These are phyloP conservation scores for Helotiales sp. DNA, from an alignment of 2,329 filamentous ascomycete species.

Conservation along the genomic window DNA sequence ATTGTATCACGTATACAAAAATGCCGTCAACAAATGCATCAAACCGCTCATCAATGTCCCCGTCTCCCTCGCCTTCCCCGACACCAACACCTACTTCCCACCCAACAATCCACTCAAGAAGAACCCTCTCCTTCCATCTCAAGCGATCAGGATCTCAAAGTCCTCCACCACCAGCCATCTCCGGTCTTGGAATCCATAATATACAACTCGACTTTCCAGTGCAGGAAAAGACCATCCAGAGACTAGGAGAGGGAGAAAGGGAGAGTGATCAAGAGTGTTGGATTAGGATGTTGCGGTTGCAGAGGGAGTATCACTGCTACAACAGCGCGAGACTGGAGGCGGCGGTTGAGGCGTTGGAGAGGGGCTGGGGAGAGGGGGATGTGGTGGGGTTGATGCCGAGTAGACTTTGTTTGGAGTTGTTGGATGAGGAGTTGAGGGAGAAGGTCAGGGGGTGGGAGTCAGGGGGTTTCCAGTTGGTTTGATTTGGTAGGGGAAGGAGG, in stretches of 20 bases:
- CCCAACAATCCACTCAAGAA: conserved; percentile 14
- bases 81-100: conserved; percentile 10
- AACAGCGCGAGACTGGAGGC: conserved; percentile 34
- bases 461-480: background rate
- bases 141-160: conserved; percentile 8
- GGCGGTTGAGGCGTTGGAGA: conserved; percentile 33
- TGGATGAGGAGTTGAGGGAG: conserved; percentile 32
- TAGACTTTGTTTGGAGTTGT: conserved; percentile 33
- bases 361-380: conserved; percentile 23
- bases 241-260: conserved; percentile 5
- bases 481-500: no score
- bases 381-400: conserved; percentile 30
- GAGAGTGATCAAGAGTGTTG: conserved; percentile 30
- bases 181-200: conserved; percentile 8
- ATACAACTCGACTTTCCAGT: background rate
- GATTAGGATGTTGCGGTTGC: conserved; percentile 31
- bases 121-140: conserved; percentile 10
- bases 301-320: conserved; percentile 34
- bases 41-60: conserved; percentile 1
- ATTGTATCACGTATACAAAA: background rate
- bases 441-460: conserved; percentile 20
- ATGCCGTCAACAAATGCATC: background rate
- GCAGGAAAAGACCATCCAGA: background rate
- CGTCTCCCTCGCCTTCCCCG: background rate
- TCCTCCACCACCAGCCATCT: conserved; percentile 13